Conservation (phyloP, 257 asterid species). For the Primulina eburnea region DNA sequence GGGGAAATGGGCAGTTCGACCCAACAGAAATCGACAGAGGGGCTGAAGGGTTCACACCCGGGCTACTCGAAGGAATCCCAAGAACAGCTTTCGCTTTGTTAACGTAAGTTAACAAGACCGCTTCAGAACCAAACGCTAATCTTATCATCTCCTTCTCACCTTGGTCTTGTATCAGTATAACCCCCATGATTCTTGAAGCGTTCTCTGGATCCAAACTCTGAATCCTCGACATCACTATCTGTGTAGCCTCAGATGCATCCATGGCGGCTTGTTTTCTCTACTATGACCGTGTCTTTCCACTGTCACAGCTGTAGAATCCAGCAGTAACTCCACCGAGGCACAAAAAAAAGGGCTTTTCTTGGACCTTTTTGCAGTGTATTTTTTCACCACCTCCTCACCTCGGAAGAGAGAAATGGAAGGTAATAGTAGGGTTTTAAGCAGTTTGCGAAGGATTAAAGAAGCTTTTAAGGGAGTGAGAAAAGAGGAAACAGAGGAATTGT, state of each 20-base stretch:
- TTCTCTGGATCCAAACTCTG: neutral
- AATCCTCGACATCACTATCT: neutral
- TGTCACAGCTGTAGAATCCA: neutral
- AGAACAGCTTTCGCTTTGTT: conserved; percentile 13
- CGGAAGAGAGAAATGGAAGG: neutral
- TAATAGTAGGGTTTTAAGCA: neutral
- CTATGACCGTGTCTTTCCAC: neutral
- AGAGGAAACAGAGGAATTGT: neutral
- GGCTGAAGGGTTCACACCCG: neutral
- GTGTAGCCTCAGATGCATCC: neutral
- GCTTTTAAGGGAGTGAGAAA: neutral
- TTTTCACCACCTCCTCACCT: neutral
- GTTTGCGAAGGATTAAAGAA: neutral
- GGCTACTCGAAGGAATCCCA: neutral
- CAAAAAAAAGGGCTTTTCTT: neutral
- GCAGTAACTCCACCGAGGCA: neutral
- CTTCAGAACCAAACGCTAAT: neutral
- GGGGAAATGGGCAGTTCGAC: conserved; percentile 37
- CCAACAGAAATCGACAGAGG: conserved; percentile 27
- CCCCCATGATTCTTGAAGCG: conserved; percentile 1
- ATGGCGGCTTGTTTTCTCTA: neutral
- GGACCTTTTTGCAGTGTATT: neutral
- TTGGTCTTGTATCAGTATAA: conserved; percentile 7
- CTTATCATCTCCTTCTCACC: conserved; percentile 1
- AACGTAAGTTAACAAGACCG: neutral